Conservation (phyloP, 331 rosid species). For the Quercus tomentella region DNA sequence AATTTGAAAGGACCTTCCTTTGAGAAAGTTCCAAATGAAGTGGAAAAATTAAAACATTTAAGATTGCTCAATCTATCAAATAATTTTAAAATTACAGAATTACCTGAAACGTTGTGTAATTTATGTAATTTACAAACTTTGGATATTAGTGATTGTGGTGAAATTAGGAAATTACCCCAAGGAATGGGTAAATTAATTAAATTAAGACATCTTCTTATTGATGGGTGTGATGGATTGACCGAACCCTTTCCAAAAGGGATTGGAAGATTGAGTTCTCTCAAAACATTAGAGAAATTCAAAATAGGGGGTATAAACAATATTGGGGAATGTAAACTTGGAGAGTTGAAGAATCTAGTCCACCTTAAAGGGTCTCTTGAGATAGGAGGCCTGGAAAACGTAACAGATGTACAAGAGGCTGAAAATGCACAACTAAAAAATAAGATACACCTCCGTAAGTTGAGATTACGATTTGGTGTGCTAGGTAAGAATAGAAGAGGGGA, state of each 20-base stretch:
- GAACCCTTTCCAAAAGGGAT: neutral
- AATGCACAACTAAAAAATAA: neutral
- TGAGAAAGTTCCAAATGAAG: too few relatives aligned
- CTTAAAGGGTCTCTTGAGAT: neutral
- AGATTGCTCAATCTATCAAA: too few relatives aligned
- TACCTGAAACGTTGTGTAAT: neutral
- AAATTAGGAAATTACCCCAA: neutral
- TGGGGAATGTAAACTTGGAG: neutral
- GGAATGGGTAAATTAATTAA: neutral
- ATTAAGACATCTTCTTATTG: neutral
- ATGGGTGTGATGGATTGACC: too few relatives aligned
- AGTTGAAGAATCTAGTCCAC: neutral
- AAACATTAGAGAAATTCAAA: neutral
- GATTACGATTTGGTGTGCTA: neutral
- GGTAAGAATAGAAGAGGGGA: neutral
- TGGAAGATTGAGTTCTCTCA: neutral
- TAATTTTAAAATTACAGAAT: neutral
- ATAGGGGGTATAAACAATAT: too few relatives aligned
- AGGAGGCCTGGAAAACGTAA: neutral
- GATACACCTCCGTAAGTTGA: neutral
- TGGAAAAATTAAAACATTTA: too few relatives aligned
- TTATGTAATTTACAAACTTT: neutral
- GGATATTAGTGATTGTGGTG: rapidly evolving
- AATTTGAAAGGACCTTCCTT: rapidly evolving
- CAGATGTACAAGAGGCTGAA: neutral